phyloP scores from a whole-genome alignment of 2,329 filamentous ascomycete species.

The Calonectria pauciramosa region DNA sequence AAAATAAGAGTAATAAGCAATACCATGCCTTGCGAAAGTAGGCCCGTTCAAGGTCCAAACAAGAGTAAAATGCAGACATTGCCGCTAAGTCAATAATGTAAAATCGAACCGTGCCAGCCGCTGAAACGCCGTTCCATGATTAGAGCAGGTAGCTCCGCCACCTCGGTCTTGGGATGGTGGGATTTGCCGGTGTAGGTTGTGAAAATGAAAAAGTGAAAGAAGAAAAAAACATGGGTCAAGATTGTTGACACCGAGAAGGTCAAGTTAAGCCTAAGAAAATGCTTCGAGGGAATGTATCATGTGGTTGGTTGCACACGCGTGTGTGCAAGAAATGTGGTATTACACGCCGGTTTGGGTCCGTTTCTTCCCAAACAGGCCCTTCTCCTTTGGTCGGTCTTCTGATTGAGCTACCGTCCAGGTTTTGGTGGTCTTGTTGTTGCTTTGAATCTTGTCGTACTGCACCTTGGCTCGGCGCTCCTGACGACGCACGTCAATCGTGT shows the following conservation, averaged over 20 bases:
- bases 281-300: background rate
- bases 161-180: constrained; percentile 24
- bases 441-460: constrained; percentile 56
- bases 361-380: constrained; percentile 60
- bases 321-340: background rate
- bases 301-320: constrained; percentile 5
- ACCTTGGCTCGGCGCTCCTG: constrained; percentile 74
- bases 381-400: constrained; percentile 50
- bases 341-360: constrained; percentile 40
- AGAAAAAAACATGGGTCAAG: constrained; percentile 2
- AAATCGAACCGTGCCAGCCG: constrained; percentile 41
- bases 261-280: background rate
- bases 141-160: constrained; percentile 34
- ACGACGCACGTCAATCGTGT: constrained; percentile 82
- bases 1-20: constrained; percentile 16
- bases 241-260: constrained; percentile 6
- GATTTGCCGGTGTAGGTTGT: constrained; percentile 32
- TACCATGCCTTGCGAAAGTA: background rate
- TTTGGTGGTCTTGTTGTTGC: constrained; percentile 42
- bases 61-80: constrained; percentile 39
- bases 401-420: constrained; percentile 49
- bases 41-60: background rate
- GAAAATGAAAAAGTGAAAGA: background rate
- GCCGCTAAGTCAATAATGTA: constrained; percentile 39
- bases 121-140: constrained; percentile 47